phyloP scores from a whole-genome alignment of 768 basidiomycete genomes.

The Hericium erinaceus region DNA sequence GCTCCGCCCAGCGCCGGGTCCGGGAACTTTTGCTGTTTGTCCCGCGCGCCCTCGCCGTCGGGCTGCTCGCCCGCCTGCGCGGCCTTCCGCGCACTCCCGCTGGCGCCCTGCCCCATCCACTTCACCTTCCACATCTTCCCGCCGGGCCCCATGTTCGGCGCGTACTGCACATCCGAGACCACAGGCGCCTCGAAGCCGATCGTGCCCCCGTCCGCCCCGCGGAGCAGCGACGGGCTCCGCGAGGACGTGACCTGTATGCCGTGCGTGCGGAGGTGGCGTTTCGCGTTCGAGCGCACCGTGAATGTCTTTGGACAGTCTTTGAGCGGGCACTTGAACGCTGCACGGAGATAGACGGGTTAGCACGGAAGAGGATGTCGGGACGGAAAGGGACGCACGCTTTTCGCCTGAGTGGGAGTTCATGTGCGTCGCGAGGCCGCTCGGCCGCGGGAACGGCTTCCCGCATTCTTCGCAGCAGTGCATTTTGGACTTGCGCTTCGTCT shows the following conservation, averaged over 20 bases:
- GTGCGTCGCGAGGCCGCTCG: constrained; percentile 33
- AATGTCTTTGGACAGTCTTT: constrained; percentile 58
- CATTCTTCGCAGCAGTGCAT: constrained; percentile 31
- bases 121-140: not conserved
- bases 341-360: not conserved
- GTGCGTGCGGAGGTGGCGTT: constrained; percentile 70
- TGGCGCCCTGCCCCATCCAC: not conserved
- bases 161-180: not conserved
- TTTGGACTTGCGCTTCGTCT: constrained; percentile 24
- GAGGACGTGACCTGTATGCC: constrained; percentile 27
- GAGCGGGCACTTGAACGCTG: constrained; percentile 42
- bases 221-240: constrained; percentile 19
- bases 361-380: not conserved
- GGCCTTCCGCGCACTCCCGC: no score
- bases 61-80: no score
- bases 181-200: not conserved
- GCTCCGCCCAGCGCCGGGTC: not conserved
- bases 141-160: not conserved
- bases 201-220: not conserved
- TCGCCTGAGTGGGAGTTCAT: constrained; percentile 36
- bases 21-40: not conserved
- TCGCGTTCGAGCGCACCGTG: constrained; percentile 76
- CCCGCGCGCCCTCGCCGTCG: not conserved
- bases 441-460: constrained; percentile 30
- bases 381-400: constrained; percentile 25